Conservation (phyloP, 805 yeast genomes). For the Starmerella gropengiesseri region DNA sequence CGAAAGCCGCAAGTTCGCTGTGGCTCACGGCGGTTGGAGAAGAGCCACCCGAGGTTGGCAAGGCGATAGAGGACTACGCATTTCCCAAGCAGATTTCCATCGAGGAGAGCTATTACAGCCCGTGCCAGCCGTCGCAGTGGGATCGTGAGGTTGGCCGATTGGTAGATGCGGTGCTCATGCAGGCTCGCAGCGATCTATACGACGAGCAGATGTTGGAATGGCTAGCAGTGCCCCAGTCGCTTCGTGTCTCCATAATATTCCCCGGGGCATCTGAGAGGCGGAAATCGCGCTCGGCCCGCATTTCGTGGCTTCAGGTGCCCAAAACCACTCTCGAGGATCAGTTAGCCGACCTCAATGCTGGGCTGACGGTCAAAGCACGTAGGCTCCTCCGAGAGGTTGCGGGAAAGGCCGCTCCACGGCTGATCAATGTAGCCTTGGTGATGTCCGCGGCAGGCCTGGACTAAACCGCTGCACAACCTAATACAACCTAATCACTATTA, state of each 20-base stretch:
- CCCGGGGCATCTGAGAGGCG: background rate
- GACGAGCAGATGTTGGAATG: constrained; percentile 19
- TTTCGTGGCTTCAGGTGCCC: background rate
- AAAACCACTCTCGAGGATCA: background rate
- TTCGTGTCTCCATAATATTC: background rate
- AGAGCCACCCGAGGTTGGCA: constrained; percentile 11
- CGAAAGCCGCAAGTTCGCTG: constrained; percentile 1
- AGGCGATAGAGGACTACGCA: constrained; percentile 7
- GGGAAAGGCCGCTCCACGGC: constrained; percentile 6
- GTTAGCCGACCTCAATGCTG: background rate
- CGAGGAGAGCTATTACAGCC: constrained; percentile 25
- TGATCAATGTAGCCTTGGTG: constrained; percentile 9
- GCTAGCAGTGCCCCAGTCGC: constrained; percentile 18
- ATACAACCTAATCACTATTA: no score
- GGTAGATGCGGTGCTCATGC: constrained; percentile 20
- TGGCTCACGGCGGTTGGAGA: constrained; percentile 16
- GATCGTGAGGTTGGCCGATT: constrained; percentile 14
- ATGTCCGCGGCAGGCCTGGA: no score
- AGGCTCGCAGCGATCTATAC: constrained; percentile 22
- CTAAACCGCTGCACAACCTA: no score
- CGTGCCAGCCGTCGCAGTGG: constrained; percentile 8
- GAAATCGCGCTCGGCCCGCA: constrained; percentile 1
- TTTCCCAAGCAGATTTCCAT: constrained; percentile 26
- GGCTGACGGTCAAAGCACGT: background rate
- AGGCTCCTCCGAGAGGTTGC: constrained; percentile 4